A percentile compares a stretch with the other conserved stretches of the same genome.
These are phyloP conservation scores for Malus hybrid DNA, from an alignment of 331 rosid genomes.

Conservation along the genomic window DNA sequence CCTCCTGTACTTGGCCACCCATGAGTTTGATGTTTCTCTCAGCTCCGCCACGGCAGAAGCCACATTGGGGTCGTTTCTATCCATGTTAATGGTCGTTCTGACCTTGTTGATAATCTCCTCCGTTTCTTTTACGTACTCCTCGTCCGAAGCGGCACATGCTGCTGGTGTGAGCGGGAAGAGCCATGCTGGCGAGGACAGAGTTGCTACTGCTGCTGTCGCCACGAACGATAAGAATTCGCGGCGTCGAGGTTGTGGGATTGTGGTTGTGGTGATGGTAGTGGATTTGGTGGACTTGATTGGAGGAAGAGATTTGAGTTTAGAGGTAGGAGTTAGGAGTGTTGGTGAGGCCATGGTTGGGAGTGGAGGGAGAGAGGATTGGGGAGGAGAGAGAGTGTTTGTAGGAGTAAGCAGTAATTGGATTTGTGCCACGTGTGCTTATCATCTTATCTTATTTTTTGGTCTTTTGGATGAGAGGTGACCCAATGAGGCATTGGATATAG, in stretches of 20 bases:
- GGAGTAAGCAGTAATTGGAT: conserved; percentile 22
- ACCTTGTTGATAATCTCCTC: conserved; percentile 71
- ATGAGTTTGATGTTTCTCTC: conserved; percentile 64
- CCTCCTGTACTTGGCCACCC: conserved; percentile 94
- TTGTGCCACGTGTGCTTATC: conserved; percentile 87
- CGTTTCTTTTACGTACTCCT: conserved; percentile 84
- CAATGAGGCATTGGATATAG: conserved; percentile 39
- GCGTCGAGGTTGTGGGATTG: conserved; percentile 32
- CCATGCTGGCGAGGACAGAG: conserved; percentile 23
- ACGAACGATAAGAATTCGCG: conserved; percentile 56
- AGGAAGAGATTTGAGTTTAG: conserved; percentile 58
- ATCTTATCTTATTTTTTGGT: conserved; percentile 51
- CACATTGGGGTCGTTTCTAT: conserved; percentile 68
- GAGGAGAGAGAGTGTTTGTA: neutral
- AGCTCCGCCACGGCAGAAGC: conserved; percentile 71
- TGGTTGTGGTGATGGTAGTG: neutral
- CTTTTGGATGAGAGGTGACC: conserved; percentile 51
- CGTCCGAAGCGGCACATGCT: conserved; percentile 55
- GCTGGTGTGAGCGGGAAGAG: conserved; percentile 30
- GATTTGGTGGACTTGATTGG: conserved; percentile 43
- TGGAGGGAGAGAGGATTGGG: neutral
- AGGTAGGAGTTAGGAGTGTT: conserved; percentile 72
- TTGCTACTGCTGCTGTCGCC: conserved; percentile 17
- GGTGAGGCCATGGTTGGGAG: conserved; percentile 65
- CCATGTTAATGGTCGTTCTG: conserved; percentile 58